Percentiles rank a stretch among this genome's conserved stretches.
phyloP scores from a whole-genome alignment of 192 early-diverging fungal genomes.

The Globomyces pollinis-pini region DNA sequence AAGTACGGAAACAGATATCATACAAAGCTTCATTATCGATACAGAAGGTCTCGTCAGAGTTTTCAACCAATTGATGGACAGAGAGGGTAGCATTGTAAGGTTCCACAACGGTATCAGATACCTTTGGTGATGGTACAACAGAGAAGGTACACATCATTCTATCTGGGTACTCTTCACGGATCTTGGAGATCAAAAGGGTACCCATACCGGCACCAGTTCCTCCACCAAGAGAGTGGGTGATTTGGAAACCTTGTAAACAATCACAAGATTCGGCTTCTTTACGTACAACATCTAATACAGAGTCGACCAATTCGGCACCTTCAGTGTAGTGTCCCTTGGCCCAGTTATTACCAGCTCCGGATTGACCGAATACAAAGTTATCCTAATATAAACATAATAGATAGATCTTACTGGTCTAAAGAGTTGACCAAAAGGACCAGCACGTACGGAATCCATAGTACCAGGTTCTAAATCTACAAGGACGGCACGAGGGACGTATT shows the following conservation, averaged over 20 bases:
- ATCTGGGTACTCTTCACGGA: conserved; percentile 99
- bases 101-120: conserved; percentile 97
- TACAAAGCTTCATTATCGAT: conserved; percentile 99
- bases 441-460: conserved; percentile 85
- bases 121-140: conserved; percentile 95
- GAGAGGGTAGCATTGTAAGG: conserved; percentile 98
- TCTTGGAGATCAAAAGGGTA: conserved; percentile 90
- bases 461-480: conserved; percentile 96
- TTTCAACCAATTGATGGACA: conserved; percentile 97
- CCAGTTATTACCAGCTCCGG: conserved; percentile 99
- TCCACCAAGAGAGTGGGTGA: conserved; percentile 96
- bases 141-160: conserved; percentile 98
- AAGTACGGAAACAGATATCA: conserved; percentile 97
- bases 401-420: conserved; percentile 64
- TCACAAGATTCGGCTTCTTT: conserved; percentile 95
- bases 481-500: conserved; percentile 69
- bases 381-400: conserved; percentile 44
- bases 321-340: conserved; percentile 99
- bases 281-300: conserved; percentile 89
- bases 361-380: conserved; percentile 93
- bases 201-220: conserved; percentile 97
- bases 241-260: conserved; percentile 97
- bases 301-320: conserved; percentile 96
- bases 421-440: conserved; percentile 71
- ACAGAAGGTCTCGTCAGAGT: conserved; percentile 99